phyloP scores from a whole-genome alignment of 106 monocot species.

The Amphibolis antarctica region DNA sequence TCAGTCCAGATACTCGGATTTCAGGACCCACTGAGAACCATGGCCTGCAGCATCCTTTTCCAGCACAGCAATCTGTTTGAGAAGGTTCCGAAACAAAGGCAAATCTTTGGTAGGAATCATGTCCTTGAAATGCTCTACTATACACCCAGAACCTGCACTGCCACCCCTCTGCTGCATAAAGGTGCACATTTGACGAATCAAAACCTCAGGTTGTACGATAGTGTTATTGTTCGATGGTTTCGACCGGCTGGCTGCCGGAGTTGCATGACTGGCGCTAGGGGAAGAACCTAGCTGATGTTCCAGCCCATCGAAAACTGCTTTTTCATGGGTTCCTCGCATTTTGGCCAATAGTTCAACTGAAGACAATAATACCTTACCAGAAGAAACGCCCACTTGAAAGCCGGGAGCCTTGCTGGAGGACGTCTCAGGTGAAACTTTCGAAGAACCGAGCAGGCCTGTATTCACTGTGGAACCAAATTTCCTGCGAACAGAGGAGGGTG shows the following conservation, averaged over 20 bases:
- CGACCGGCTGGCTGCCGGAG: slow-evolving; percentile 7
- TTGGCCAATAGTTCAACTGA: slow-evolving; percentile 65
- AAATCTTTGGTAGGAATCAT: slow-evolving; percentile 49
- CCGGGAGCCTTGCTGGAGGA: slow-evolving; percentile 19
- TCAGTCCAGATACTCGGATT: slow-evolving; percentile 35
- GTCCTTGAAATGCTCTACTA: slow-evolving; percentile 68
- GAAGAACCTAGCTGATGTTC: slow-evolving; percentile 34
- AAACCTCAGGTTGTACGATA: slow-evolving; percentile 62
- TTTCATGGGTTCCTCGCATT: slow-evolving; percentile 47
- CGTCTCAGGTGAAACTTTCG: slow-evolving; percentile 18
- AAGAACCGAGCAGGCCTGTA: slow-evolving; percentile 17
- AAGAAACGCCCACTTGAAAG: slow-evolving; percentile 40
- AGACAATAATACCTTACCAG: slow-evolving; percentile 49
- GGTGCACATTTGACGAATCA: slow-evolving; percentile 74
- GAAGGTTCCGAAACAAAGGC: slow-evolving; percentile 64
- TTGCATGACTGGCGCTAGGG: slow-evolving; percentile 17
- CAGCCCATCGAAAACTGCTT: slow-evolving; percentile 43
- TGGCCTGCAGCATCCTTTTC: slow-evolving; percentile 22
- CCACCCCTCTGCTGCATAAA: slow-evolving; percentile 78
- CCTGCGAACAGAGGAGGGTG: slow-evolving; percentile 37
- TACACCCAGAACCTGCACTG: slow-evolving; percentile 33
- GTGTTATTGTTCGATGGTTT: slow-evolving; percentile 15
- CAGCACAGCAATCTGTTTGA: slow-evolving; percentile 72
- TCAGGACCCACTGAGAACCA: slow-evolving; percentile 70
- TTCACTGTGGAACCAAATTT: slow-evolving; percentile 65